Evolutionary conservation across 495 filamentous ascomycete genomes (phyloP), one percentile per base, ranked within the genome.

Genomic region (Parachaetomium inaequale): DNA sequence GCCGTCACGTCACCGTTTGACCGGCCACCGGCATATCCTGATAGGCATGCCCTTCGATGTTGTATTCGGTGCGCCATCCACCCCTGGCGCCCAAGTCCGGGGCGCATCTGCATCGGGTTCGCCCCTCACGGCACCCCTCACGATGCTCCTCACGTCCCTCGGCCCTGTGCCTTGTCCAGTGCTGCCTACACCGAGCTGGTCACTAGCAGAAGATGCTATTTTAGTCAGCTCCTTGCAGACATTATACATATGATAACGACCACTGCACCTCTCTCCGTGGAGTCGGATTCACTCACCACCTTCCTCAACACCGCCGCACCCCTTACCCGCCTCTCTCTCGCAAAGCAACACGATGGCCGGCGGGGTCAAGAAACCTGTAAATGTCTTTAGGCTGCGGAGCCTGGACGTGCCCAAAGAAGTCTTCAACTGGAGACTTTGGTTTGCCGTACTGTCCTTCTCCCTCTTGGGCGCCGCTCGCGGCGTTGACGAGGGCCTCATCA

Each of bases 401-500:
- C 65, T 78, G 21, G 76, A 75, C 32, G 83, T 86, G 54, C 85
- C 86, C 3, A 80, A 79, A 45, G 74, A 82, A 50, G 70, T 84
- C 55, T 84, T 87, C 72, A 88, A 88, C 68, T 86, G 84, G 84
- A 71, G 81, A 32, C 72, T 88, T 66, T 85, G 83, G 82, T 84
- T 87, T 61, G 83, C 85, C 19, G 85, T 88, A 26, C 31, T 86
- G 62, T 86, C 85, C 0, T 88, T 89, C 49, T 86, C 85, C 28
- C 81, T 89, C 12, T 83, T 89, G 73, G 87, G 87, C 55, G 87
- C 88, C 28, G 88, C 88, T 21, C 77, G 84, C 42, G 84, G 84
- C n/a, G 74, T 91, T n/a, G 88, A 91, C 64, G 88, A 91, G 70
- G 88, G 87, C 34, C 75, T 90, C 46, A 90, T 89, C 68, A 84